A percentile compares a stretch with the other conserved stretches of the same genome.
Conservation (phyloP, 2,329 filamentous ascomycete species). For the Pseudogymnoascus sp. region DNA sequence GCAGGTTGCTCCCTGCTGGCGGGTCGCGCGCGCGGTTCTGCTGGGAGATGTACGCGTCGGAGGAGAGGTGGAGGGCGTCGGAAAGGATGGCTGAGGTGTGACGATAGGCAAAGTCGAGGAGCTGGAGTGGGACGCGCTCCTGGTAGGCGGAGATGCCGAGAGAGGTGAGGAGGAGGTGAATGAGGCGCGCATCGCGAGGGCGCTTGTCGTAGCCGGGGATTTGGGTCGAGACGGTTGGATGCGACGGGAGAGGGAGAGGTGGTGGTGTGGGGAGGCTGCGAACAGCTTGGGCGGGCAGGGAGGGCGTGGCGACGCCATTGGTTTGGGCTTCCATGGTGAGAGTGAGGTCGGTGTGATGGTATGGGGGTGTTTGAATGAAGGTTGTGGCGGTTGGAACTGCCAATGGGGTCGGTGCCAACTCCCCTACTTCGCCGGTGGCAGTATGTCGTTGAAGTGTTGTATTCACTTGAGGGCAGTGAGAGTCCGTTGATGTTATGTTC, state of each 20-base stretch:
- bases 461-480: neutral
- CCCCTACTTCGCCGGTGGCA: neutral
- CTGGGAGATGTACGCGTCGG: conserved; percentile 54
- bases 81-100: conserved; percentile 64
- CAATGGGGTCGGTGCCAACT: conserved; percentile 2
- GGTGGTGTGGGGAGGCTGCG: conserved; percentile 14
- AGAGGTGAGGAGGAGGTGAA: conserved; percentile 70
- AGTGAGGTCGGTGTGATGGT: neutral
- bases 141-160: conserved; percentile 75
- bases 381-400: neutral
- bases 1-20: conserved; percentile 23
- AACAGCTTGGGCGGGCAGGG: conserved; percentile 22
- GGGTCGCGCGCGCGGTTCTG: conserved; percentile 27
- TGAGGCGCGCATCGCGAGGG: conserved; percentile 68
- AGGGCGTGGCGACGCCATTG: conserved; percentile 37
- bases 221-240: conserved; percentile 27
- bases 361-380: neutral
- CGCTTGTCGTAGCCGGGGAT: conserved; percentile 36
- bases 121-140: conserved; percentile 69
- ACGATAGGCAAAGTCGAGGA: conserved; percentile 80
- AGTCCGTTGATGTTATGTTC: neutral
- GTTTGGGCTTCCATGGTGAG: conserved; percentile 36
- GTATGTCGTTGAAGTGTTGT: neutral
- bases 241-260: conserved; percentile 21
- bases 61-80: conserved; percentile 60